Evolutionary conservation across 2,329 filamentous ascomycete species (phyloP), one percentile per base, ranked within the genome.

Genomic region (Acrocalymma vagum): DNA sequence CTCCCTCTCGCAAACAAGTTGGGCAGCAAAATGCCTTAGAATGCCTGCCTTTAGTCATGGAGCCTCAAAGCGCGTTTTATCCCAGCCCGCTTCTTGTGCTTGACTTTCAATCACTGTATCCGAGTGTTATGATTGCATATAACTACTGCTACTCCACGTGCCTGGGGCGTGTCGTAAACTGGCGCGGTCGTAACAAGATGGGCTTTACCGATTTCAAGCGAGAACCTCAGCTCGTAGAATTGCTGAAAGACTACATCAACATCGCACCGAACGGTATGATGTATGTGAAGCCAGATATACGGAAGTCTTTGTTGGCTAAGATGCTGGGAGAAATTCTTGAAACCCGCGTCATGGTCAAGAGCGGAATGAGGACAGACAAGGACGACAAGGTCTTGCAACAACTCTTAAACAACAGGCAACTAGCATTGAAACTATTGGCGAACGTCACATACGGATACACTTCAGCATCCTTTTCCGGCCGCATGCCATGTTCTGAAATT

Each of bases 71-170:
- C 53, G 89, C 86, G 6, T 96, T 99, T 63, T 99, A 99, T 70
- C 90, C 78, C 41, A 94, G 89, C 48, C 94, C 94, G 0, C 67
- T 99, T 0, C 66, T 99, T 3, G 94, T 99, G 0, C 78, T 99
- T 6, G 94, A 99, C 70, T 99, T 99, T 51, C 93, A 97, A 63
- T 95, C 90, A 45, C 74, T 99, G 31, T 99, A 99, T 54, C 94
- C 94, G 0, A 96, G 92, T 69, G 86, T 97, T 45, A 96, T 99
- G 91, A 97, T 99, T 63, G 94, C 94, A 0, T 97, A 99, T 75
- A 99, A 99, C 62, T 94, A 96, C 65, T 99, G 94, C 73, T 99
- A 99, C 65, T 97, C 94, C 0, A 99, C 94, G 0, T 99, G 92
- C 56, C 78, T 97, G 0, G 94, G 94, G 0, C 84, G 94, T 20